Conservation (phyloP, 805 yeast genomes). For the Metschnikowia hibisci region DNA sequence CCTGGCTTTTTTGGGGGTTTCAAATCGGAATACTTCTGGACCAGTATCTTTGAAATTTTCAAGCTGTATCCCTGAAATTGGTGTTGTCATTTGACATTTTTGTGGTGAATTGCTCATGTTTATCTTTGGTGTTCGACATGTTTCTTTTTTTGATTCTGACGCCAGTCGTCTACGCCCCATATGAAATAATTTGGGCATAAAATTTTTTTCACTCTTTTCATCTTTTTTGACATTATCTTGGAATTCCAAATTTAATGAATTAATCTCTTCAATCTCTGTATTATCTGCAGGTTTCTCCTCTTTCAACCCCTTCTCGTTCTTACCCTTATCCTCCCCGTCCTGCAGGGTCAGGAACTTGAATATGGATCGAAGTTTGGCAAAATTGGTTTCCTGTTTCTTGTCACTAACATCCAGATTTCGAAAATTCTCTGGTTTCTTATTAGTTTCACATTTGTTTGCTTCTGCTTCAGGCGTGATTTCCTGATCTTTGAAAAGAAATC, state of each 20-base stretch:
- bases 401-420: constrained; percentile 4
- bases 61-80: too few species aligned
- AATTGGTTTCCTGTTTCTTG: constrained; percentile 4
- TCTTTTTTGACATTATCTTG: background rate
- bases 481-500: constrained; percentile 26
- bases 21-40: too few species aligned
- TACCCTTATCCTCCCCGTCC: constrained; percentile 7
- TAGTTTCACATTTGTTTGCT: background rate
- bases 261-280: too few species aligned
- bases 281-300: background rate
- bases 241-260: too few species aligned
- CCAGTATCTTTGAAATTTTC: too few species aligned
- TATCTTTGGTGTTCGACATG: too few species aligned
- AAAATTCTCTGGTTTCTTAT: constrained; percentile 2
- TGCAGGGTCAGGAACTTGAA: constrained; percentile 15
- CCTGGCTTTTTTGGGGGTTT: too few species aligned
- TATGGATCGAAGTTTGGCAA: constrained; percentile 8
- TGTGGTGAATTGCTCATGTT: too few species aligned
- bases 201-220: background rate
- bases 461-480: constrained; percentile 5
- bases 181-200: constrained; percentile 4
- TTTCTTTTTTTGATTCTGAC: constrained; percentile 2
- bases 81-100: too few species aligned
- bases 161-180: constrained; percentile 13
- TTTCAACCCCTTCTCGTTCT: background rate